Conservation (phyloP, 768 basidiomycete species). For the Porpolomopsis calyptriformis region DNA sequence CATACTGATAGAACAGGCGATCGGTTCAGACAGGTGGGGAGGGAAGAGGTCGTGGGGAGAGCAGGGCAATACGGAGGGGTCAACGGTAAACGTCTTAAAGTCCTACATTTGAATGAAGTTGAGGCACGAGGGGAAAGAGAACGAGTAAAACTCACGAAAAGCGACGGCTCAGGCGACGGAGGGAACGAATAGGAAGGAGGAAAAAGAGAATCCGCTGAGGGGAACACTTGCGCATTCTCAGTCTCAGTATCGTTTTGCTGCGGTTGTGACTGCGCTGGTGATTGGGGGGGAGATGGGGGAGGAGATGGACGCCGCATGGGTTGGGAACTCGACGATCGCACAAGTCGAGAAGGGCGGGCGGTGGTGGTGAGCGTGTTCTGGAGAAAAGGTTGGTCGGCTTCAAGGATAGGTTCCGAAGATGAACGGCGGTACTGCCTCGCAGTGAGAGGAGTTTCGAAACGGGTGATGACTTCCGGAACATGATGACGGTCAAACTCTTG, state of each 20-base stretch:
- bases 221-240: constrained; percentile 2
- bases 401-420: constrained; percentile 47
- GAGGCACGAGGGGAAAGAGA: constrained; percentile 1
- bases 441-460: constrained; percentile 66
- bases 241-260: neutral
- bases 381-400: constrained; percentile 26
- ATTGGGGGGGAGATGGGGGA: constrained; percentile 11
- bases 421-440: constrained; percentile 61
- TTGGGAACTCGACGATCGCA: constrained; percentile 29
- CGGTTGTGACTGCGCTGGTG: constrained; percentile 9
- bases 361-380: constrained; percentile 15
- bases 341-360: constrained; percentile 11
- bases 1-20: neutral
- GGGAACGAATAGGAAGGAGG: constrained; percentile 22
- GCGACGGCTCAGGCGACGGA: constrained; percentile 32
- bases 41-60: neutral
- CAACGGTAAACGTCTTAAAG: constrained; percentile 30
- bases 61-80: constrained; percentile 14
- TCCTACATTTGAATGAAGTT: constrained; percentile 28
- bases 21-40: neutral
- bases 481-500: constrained; percentile 45
- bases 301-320: constrained; percentile 20
- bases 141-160: constrained; percentile 34
- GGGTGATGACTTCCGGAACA: constrained; percentile 52
- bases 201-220: constrained; percentile 22